Evolutionary conservation across 306 rosid genomes (phyloP).

Genomic region (Albizia julibrissin): DNA sequence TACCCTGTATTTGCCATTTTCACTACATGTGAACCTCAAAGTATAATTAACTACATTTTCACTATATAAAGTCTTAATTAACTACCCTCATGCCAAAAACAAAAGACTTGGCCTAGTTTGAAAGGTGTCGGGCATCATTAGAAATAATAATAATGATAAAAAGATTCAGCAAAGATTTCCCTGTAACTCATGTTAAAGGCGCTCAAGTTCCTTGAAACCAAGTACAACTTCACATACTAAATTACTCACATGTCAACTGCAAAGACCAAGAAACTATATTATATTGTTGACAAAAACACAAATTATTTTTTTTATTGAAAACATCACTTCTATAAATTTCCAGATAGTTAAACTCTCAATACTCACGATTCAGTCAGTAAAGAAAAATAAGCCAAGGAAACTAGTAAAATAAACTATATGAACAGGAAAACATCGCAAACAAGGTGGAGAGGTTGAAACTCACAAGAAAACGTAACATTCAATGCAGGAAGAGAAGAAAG

Average conservation of each 20-base stretch:
- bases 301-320: not conserved
- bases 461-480: not conserved
- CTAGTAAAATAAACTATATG: not conserved
- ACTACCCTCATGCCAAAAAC: too few relatives aligned
- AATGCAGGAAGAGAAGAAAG: not conserved
- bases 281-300: conserved; percentile 7
- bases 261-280: too few relatives aligned
- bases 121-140: too few relatives aligned
- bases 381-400: conserved; percentile 15
- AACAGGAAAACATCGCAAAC: not conserved
- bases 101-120: too few relatives aligned
- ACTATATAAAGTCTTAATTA: too few relatives aligned
- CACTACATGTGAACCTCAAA: too few relatives aligned
- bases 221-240: not conserved
- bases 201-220: not conserved
- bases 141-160: too few relatives aligned
- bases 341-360: not conserved
- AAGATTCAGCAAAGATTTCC: too few relatives aligned
- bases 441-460: not conserved
- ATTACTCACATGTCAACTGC: too few relatives aligned
- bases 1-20: too few relatives aligned
- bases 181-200: too few relatives aligned
- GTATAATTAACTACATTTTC: too few relatives aligned
- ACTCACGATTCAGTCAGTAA: not conserved
- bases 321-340: not conserved